Conservation (phyloP, 768 basidiomycete genomes). For the Leccinum rimulosum region DNA sequence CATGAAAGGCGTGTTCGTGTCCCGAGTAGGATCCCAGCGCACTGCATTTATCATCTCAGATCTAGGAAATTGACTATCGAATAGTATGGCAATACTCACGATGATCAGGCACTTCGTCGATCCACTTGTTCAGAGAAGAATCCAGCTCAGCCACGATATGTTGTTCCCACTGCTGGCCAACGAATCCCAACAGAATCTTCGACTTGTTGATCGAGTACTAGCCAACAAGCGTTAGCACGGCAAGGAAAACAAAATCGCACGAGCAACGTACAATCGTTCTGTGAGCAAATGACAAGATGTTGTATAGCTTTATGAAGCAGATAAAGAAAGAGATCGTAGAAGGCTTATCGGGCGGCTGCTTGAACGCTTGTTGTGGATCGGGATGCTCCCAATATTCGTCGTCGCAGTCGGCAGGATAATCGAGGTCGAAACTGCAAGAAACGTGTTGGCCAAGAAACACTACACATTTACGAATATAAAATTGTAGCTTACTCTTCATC, state of each 20-base stretch:
- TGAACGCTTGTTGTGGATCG: slow-evolving; percentile 49
- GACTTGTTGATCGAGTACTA: slow-evolving; percentile 75
- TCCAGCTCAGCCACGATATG: slow-evolving; percentile 71
- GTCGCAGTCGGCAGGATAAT: slow-evolving; percentile 62
- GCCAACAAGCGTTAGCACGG: neutral
- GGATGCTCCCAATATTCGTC: slow-evolving; percentile 64
- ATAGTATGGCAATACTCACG: slow-evolving; percentile 17
- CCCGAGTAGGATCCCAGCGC: slow-evolving; percentile 44
- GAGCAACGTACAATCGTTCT: slow-evolving; percentile 54
- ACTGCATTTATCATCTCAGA: slow-evolving; percentile 26
- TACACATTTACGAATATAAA: neutral
- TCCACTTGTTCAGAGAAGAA: slow-evolving; percentile 71
- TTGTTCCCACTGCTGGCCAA: slow-evolving; percentile 57
- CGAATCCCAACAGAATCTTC: slow-evolving; percentile 49
- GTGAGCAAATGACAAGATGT: slow-evolving; percentile 59
- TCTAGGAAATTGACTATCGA: neutral
- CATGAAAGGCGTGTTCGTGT: slow-evolving; percentile 37
- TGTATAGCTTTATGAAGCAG: slow-evolving; percentile 52
- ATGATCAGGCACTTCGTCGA: slow-evolving; percentile 59
- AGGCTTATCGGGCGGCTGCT: slow-evolving; percentile 62
- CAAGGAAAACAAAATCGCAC: neutral
- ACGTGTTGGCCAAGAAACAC: neutral
- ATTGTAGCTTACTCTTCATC: slow-evolving; percentile 60
- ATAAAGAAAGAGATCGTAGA: slow-evolving; percentile 53
- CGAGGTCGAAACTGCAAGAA: slow-evolving; percentile 53